Base-by-base conservation (phyloP, 2,329 filamentous ascomycete species). In the Colletotrichum siamense region DNA sequence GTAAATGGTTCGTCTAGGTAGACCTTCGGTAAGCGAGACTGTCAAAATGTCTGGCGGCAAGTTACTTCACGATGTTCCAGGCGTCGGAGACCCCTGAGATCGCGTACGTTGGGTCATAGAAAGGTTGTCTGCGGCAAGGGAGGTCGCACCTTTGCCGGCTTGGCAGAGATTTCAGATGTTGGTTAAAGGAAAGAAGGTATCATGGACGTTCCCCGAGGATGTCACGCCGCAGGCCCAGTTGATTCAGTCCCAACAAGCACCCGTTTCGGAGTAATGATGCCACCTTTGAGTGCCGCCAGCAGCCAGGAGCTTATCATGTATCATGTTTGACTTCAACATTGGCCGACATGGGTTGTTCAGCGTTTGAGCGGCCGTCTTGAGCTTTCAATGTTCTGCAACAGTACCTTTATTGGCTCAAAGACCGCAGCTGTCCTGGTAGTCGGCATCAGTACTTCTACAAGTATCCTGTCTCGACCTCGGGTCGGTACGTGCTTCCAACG, bases 31-130 rank as follows among this genome's bases (percentile, higher is more conserved):
- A 6, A 44, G 18, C 9, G 0, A 44, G 9, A 44, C 18, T 44
- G 39, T n/a, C 5, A 6, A 0, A 18, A 1, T 6, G 39, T 3
- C 0, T 44, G 39, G 8, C 16, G 5, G 3, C 9, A 10, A n/a
- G 39, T 1, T 18, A 44, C 9, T 12, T 1, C 1, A 7, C 9
- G 5, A 13, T 22, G 6, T 22, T 49, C 6, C 3, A 49, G 6
- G 5, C 10, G 4, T 22, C 7, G 44, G 0, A 49, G 18, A 22
- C n/a, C 10, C 9, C 44, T 2, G 10, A 49, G n/a, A 22, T 49
- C 10, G n/a, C 44, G 39, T 44, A 6, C 44, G 6, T 22, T 49
- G n/a, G n/a, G 10, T 13, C 5, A 49, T 49, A 6, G 44, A 22
- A 49, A 49, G 10, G 3, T 4, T 13, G n/a, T 22, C 44, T 49